Conservation (phyloP, 78 protist species). For the Speleostelium caveatum region DNA sequence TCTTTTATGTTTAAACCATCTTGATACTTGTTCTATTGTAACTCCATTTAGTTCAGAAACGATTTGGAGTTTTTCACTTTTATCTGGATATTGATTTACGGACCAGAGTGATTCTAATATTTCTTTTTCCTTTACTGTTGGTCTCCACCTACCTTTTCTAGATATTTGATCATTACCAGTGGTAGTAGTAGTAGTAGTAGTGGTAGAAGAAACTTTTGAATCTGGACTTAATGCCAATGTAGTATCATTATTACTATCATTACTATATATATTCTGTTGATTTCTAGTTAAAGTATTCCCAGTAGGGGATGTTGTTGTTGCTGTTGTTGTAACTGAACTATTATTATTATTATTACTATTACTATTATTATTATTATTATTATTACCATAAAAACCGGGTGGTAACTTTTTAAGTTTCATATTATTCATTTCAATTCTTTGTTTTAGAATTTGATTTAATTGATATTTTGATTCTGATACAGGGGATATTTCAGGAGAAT, state of each 20-base stretch:
- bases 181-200: not conserved
- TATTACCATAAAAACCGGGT: not conserved
- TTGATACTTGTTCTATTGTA: conserved; percentile 6
- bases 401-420: not conserved
- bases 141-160: conserved; percentile 34
- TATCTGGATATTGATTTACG: conserved; percentile 19
- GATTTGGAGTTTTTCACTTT: not conserved
- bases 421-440: not conserved
- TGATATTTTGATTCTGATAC: too few relatives aligned
- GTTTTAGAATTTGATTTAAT: not conserved
- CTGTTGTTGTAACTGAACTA: not conserved
- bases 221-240: too few relatives aligned
- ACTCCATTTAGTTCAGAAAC: not conserved
- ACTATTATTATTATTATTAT: not conserved
- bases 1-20: conserved; percentile 52
- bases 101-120: not conserved
- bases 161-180: not conserved
- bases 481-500: too few relatives aligned
- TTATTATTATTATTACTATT: too few relatives aligned
- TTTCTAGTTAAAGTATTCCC: too few relatives aligned
- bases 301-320: too few relatives aligned
- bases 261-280: not conserved
- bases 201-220: too few relatives aligned
- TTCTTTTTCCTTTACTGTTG: conserved; percentile 13
- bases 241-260: not conserved